phyloP scores from a whole-genome alignment of 352 stramenopile genomes.

The Phytophthora fragariae region DNA sequence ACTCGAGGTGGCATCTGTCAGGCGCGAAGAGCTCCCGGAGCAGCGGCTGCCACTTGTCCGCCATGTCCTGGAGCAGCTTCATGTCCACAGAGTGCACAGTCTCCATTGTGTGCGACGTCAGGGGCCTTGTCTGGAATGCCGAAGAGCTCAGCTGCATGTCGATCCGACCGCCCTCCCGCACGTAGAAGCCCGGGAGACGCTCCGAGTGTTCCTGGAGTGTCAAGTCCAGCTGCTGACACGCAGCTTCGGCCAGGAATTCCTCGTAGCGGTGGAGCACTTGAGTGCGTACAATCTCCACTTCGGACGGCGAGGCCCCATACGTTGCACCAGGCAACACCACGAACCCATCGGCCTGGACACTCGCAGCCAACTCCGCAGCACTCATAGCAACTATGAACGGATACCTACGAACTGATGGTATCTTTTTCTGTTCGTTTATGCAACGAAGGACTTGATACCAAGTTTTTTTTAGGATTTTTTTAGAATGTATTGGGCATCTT shows the following conservation, averaged over 20 bases:
- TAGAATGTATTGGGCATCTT: conserved; percentile 13
- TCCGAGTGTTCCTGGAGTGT: conserved; percentile 53
- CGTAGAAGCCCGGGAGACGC: conserved; percentile 71
- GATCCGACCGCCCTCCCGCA: conserved; percentile 70
- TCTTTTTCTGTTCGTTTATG: neutral
- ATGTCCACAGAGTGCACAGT: conserved; percentile 38
- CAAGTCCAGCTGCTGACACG: conserved; percentile 40
- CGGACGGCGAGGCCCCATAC: conserved; percentile 19
- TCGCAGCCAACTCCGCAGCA: conserved; percentile 19
- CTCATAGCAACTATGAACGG: conserved; percentile 15
- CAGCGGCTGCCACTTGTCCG: conserved; percentile 39
- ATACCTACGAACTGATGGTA: too few relatives aligned
- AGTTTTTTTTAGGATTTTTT: neutral
- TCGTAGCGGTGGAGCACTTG: conserved; percentile 54
- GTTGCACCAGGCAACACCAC: conserved; percentile 39
- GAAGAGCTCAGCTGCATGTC: conserved; percentile 68
- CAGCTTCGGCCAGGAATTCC: conserved; percentile 43
- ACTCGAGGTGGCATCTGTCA: conserved; percentile 57
- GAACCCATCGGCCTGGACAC: conserved; percentile 60
- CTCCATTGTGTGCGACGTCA: conserved; percentile 2
- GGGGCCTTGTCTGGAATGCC: conserved; percentile 22
- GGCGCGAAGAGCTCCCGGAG: conserved; percentile 30
- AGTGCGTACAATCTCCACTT: conserved; percentile 29
- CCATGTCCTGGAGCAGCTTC: conserved; percentile 41
- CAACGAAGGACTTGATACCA: neutral